Conservation (phyloP, 2,329 filamentous ascomycete genomes). For the Diaporthe ilicicola region DNA sequence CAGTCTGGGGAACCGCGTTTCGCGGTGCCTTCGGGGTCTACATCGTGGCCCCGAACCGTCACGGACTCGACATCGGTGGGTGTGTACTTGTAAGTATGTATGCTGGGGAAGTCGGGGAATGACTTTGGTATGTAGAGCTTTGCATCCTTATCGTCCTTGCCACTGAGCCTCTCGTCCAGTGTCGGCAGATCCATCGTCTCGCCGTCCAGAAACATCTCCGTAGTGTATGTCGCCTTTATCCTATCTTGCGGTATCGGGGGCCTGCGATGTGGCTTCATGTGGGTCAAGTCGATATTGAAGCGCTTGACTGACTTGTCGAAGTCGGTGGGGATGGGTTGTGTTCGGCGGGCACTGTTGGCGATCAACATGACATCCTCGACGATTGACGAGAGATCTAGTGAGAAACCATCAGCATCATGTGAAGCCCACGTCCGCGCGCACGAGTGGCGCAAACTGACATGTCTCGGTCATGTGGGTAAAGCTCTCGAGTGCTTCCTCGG, state of each 20-base stretch:
- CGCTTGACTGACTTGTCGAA: constrained; percentile 62
- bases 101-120: constrained; percentile 70
- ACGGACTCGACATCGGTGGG: constrained; percentile 51
- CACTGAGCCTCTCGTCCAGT: constrained; percentile 65
- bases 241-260: constrained; percentile 56
- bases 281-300: constrained; percentile 60
- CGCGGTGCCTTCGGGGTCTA: constrained; percentile 36
- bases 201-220: constrained; percentile 46
- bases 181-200: constrained; percentile 53
- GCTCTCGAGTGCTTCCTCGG: constrained; percentile 65
- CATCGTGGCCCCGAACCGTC: constrained; percentile 39
- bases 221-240: constrained; percentile 48
- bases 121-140: constrained; percentile 65
- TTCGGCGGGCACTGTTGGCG: constrained; percentile 59
- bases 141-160: constrained; percentile 62
- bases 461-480: constrained; percentile 64
- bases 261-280: constrained; percentile 64
- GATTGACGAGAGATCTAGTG: constrained; percentile 58
- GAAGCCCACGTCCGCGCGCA: background rate
- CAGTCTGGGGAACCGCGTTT: constrained; percentile 39
- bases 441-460: constrained; percentile 53
- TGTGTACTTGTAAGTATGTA: constrained; percentile 70
- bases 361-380: constrained; percentile 57
- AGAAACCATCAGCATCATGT: background rate
- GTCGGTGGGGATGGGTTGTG: constrained; percentile 63